Evolutionary conservation across 305 asterid species (phyloP), one percentile per base, ranked within the genome.

Genomic region (Withania somnifera): DNA sequence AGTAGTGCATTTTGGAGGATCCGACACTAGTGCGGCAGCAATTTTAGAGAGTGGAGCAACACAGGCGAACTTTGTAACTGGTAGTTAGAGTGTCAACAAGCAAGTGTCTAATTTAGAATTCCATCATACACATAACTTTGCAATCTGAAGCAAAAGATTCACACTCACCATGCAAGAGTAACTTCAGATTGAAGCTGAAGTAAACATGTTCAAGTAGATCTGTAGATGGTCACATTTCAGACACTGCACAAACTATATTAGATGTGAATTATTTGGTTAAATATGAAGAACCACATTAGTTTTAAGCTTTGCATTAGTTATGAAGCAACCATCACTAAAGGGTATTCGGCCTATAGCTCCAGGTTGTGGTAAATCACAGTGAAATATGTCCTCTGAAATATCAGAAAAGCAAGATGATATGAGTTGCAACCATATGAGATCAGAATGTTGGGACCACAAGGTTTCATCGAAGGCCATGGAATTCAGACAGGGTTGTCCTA

Each of bases 291-390:
- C 51, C n/a, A 20, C 0, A 66, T 0, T 9, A 51, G 51, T 34
- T 34, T 34, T 34, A n/a, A 66, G 0, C 0, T 34, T 66, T 34
- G 51, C 76, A 36, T 66, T n/a, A 66, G 51, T 20, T 0, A 0
- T 66, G n/a, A 34, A 0, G 51, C 17, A 0, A 66, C 0, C 76
- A 66, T 34, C 76, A 66, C 51, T 66, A 1, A 17, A 32, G 47
- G 73, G 15, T 17, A 34, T 0, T 0, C 15, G 5, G 10, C 51
- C 36, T 34, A 66, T 34, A 0, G 0, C 34, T 66, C 0, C 0
- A 64, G 73, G 47, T 64, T 32, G 73, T 14, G 0, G 73, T 15
- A 7, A 32, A 61, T 26, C 69, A 38, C 45, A 6, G 45, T 38
- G 10, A 38, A 38, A 38, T 38, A 38, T 5, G 10, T 38, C 45